Evolutionary conservation across 176 grass and related monocot species (phyloP).

Genomic region (Phyllostachys edulis): DNA sequence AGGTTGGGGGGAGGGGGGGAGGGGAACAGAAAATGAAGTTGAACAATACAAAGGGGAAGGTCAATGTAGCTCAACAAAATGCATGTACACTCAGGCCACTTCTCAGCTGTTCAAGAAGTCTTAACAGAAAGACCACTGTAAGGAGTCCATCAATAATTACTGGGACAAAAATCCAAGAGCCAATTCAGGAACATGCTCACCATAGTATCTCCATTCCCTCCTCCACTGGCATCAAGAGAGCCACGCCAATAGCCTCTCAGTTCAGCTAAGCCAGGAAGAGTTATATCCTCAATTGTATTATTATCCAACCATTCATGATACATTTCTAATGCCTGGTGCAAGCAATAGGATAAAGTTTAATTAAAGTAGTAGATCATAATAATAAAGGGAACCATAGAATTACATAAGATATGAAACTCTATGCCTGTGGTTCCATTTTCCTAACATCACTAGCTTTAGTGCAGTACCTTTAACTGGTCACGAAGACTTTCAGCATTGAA

Average conservation of each 20-base stretch:
- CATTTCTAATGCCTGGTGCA: constrained; percentile 74
- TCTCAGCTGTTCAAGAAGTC: not conserved
- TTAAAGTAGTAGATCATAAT: constrained; percentile 16
- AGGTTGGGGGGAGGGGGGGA: no score
- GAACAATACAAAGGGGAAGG: not conserved
- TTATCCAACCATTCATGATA: constrained; percentile 76
- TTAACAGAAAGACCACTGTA: constrained; percentile 30
- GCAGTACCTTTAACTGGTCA: constrained; percentile 90
- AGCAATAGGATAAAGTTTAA: constrained; percentile 26
- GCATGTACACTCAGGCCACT: not conserved
- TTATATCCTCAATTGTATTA: constrained; percentile 80
- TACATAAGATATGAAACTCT: not conserved
- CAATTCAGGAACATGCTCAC: constrained; percentile 44
- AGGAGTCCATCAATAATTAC: not conserved
- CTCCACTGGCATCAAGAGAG: constrained; percentile 95
- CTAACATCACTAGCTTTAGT: constrained; percentile 14
- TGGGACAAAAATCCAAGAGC: not conserved
- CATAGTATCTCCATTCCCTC: constrained; percentile 97
- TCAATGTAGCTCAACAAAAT: constrained; percentile 15
- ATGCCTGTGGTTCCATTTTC: constrained; percentile 28
- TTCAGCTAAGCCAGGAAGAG: constrained; percentile 93
- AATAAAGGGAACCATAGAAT: constrained; percentile 1
- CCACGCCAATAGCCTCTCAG: constrained; percentile 91
- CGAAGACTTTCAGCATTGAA: constrained; percentile 84
- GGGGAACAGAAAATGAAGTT: constrained; percentile 17